Percentiles rank a stretch among this genome's conserved stretches.
These are phyloP conservation scores for Histomonas meleagridis DNA, from an alignment of 208 protist species.

Conservation along the genomic window DNA sequence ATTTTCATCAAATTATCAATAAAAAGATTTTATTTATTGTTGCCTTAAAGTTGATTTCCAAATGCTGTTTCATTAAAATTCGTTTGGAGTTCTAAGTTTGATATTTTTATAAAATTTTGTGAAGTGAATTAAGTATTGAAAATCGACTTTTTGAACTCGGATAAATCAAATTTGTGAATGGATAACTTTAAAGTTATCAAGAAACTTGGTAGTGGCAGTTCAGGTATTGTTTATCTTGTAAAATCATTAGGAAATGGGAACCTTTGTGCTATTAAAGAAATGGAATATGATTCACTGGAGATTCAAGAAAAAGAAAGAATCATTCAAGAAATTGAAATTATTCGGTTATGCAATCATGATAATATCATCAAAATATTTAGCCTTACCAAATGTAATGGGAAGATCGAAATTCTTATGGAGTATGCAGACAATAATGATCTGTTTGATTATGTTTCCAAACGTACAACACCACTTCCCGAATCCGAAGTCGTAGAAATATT, in stretches of 20 bases:
- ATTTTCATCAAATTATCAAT: no score
- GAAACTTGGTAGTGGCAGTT: neutral
- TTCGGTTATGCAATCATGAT: neutral
- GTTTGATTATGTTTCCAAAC: neutral
- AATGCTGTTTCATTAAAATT: no score
- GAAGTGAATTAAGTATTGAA: no score
- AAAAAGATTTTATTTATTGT: no score
- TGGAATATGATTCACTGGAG: neutral
- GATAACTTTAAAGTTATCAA: neutral
- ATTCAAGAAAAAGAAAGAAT: neutral
- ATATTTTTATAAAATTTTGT: no score
- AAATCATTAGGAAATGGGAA: neutral
- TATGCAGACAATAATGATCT: neutral
- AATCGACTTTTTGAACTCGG: no score
- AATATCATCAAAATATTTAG: neutral
- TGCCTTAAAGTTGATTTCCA: no score
- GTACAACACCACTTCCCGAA: neutral
- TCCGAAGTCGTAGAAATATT: slow-evolving; percentile 8
- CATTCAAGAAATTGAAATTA: neutral
- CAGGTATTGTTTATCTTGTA: neutral
- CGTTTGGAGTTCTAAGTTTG: no score
- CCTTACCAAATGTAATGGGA: neutral
- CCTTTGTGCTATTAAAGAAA: neutral
- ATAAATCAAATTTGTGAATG: no score
- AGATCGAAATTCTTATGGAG: neutral